Base-by-base conservation (phyloP, 1,284 basidiomycete genomes). In the Tilletiaria anomala region DNA sequence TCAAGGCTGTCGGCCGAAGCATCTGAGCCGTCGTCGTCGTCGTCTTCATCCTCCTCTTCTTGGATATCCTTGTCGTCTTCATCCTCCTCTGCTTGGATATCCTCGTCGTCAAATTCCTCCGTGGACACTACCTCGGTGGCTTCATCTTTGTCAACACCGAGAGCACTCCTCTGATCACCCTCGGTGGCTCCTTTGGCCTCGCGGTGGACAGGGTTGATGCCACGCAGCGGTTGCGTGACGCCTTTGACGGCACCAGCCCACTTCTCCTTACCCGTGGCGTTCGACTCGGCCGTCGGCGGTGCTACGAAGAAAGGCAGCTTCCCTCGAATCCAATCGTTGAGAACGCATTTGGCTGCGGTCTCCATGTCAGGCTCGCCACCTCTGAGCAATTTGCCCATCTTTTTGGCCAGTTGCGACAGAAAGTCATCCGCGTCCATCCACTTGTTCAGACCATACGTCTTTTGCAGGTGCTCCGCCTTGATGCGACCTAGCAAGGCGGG, bases 281-380 rank as follows among this genome's bases (percentile, higher is more conserved):
- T 45, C 8, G 81, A 79, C 40, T 82, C 82, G 11, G 54, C 52
- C 36, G 39, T 24, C 6, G 61, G 60, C 18, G 85, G 84, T 8
- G 80, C 64, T 17, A 84, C 83, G 55, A 86, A 88, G 72, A 78
- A 88, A 22, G 84, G 85, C 58, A 89, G 85, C 58, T 88, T 83
- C 18, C 93, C 93, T 42, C 93, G 75, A 46, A 94, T 88, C 93
- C 93, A 97, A 68, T 97, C 93, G 68, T 83, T 87, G 56, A 97
- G 71, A 35, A 97, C 73, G 70, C 96, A 91, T 73, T 91, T 96
- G 23, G 91, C 84, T 12, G 89, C 84, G 3, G 83, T 78, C 64
- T 96, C 84, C 38, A 82, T 68, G 69, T 96, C 89, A 1, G 91
- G 85, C 69, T 96, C 89, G 50, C 93, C 91, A 39, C 88, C 86